Evolutionary conservation across 164 flowering plant species (phyloP).

Genomic region (Aristolochia contorta): DNA sequence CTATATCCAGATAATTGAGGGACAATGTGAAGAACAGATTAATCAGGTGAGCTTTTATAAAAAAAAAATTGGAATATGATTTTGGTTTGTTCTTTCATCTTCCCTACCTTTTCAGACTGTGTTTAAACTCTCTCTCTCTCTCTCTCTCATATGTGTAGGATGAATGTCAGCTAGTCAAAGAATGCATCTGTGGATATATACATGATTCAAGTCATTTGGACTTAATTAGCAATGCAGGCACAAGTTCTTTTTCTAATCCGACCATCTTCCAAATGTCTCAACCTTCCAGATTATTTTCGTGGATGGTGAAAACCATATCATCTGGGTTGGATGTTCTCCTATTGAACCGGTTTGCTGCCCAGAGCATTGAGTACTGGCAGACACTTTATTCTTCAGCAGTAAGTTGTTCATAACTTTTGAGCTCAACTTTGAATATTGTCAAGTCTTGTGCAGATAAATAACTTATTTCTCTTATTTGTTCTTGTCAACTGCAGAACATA

Average conservation of each 20-base stretch:
- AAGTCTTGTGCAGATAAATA: slow-evolving; percentile 6
- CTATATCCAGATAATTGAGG: slow-evolving; percentile 64
- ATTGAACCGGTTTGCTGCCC: slow-evolving; percentile 65
- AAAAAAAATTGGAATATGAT: not conserved
- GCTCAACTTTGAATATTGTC: not conserved
- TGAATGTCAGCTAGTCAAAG: slow-evolving; percentile 53
- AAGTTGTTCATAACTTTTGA: slow-evolving; percentile 18
- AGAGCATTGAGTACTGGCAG: slow-evolving; percentile 98
- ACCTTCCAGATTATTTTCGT: slow-evolving; percentile 57
- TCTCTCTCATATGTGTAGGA: slow-evolving; percentile 36
- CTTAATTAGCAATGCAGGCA: slow-evolving; percentile 75
- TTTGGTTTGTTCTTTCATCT: slow-evolving; percentile 3
- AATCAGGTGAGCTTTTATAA: slow-evolving; percentile 33
- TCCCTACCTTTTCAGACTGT: not conserved
- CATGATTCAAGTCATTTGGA: slow-evolving; percentile 91
- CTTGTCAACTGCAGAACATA: slow-evolving; percentile 32
- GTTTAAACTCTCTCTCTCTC: too few relatives aligned
- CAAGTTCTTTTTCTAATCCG: slow-evolving; percentile 65
- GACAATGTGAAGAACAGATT: slow-evolving; percentile 32
- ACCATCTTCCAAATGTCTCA: slow-evolving; percentile 45
- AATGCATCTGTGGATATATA: slow-evolving; percentile 64
- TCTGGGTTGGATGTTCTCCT: slow-evolving; percentile 72
- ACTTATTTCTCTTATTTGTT: slow-evolving; percentile 4
- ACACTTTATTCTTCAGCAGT: slow-evolving; percentile 78
- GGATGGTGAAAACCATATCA: slow-evolving; percentile 62